Evolutionary conservation across 73 alveolate genomes (phyloP).

Genomic region (Paramecium bursaria): DNA sequence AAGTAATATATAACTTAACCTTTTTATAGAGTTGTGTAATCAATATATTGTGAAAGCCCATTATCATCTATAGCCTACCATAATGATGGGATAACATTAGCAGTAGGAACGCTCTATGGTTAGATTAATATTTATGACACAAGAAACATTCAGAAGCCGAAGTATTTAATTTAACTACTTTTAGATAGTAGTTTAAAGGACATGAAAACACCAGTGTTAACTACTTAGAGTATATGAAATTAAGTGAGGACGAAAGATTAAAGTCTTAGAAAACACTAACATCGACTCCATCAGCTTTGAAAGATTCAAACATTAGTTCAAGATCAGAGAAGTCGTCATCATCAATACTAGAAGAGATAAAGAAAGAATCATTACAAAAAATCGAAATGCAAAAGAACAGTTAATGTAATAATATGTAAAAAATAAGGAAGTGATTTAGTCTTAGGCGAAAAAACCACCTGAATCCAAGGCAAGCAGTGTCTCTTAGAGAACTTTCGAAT

Average conservation of each 20-base stretch:
- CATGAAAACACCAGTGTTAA: slow-evolving; percentile 48
- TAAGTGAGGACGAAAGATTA: neutral
- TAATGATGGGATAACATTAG: slow-evolving; percentile 22
- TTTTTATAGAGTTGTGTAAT: neutral
- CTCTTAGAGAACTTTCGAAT: slow-evolving; percentile 8
- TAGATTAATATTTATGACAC: slow-evolving; percentile 24
- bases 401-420: too few species aligned
- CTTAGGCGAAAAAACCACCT: too few species aligned
- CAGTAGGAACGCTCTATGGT: slow-evolving; percentile 51
- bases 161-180: neutral
- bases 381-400: too few species aligned
- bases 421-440: too few species aligned
- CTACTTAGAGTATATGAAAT: slow-evolving; percentile 7
- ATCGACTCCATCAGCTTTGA: neutral
- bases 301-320: slow-evolving; percentile 10
- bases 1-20: too few species aligned
- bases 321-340: neutral
- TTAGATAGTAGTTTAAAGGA: slow-evolving; percentile 6
- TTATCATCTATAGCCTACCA: neutral
- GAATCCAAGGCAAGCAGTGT: neutral
- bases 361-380: too few species aligned
- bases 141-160: slow-evolving; percentile 38
- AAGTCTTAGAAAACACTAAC: neutral
- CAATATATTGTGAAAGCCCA: slow-evolving; percentile 27
- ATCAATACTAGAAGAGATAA: too few species aligned